phyloP scores from a whole-genome alignment of 192 early-diverging fungal genomes.

The Helicostylum pulchrum region DNA sequence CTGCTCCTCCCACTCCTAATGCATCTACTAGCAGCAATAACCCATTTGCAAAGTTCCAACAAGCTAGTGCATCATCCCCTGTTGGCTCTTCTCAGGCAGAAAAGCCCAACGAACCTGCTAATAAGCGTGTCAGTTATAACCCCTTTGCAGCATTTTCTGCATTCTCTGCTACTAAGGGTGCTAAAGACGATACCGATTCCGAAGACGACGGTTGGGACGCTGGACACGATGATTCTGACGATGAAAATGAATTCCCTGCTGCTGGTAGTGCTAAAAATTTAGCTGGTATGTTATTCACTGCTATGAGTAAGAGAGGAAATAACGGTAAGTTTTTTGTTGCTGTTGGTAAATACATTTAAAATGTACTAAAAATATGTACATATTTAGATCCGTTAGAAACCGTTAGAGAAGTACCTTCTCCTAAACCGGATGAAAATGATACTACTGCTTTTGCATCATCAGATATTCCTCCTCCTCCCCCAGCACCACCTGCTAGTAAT shows the following conservation, averaged over 20 bases:
- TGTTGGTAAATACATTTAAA: neutral
- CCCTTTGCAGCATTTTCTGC: constrained; percentile 38
- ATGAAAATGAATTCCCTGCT: constrained; percentile 27
- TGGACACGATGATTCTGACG: constrained; percentile 32
- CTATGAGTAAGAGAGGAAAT: constrained; percentile 19
- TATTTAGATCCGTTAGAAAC: constrained; percentile 16
- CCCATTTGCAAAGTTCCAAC: constrained; percentile 36
- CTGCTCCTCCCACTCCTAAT: neutral
- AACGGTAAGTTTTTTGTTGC: constrained; percentile 2
- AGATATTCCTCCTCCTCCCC: constrained; percentile 17
- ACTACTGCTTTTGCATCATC: constrained; percentile 8
- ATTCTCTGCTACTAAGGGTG: constrained; percentile 14
- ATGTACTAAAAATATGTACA: neutral
- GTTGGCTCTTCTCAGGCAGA: constrained; percentile 1
- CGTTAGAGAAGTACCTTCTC: constrained; percentile 9
- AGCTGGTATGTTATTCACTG: constrained; percentile 30
- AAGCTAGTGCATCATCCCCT: neutral
- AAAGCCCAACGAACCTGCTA: constrained; percentile 15
- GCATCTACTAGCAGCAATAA: constrained; percentile 23
- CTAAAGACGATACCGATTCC: constrained; percentile 16
- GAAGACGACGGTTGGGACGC: constrained; percentile 41
- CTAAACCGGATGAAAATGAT: constrained; percentile 15
- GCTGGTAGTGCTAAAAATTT: constrained; percentile 35
- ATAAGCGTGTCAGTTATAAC: constrained; percentile 40
- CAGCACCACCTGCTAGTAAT: constrained; percentile 14